Base-by-base conservation (phyloP, 2,329 filamentous ascomycete species). In the Clonostachys solani region DNA sequence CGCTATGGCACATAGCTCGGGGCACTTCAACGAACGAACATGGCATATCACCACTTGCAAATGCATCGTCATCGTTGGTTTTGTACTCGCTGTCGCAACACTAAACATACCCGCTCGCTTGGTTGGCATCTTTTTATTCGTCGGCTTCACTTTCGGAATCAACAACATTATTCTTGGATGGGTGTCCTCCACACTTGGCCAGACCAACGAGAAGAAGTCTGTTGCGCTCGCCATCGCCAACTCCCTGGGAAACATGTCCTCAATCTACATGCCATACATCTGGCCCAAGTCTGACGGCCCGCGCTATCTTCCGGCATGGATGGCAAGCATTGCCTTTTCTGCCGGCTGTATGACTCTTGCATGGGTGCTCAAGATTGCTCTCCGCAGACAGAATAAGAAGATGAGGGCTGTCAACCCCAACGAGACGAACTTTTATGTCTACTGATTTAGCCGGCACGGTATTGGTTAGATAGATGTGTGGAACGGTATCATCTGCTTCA, bases 21-120 rank as follows among this genome's bases (percentile, higher is more conserved):
- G 70, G 5, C 60, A 59, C 8, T 62, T 67, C 55, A 68, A 72
- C 49, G 69, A 73, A 50, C 59, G 68, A 19, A 71, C 68, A 4
- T 72, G 66, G 62, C 69, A 73, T 47, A 69, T 71, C 40, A 71
- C 67, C 2, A 56, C 62, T 2, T 66, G 65, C 38, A 72, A 71
- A 44, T 48, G 60, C 4, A 55, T 65, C 9, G 71, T 69, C 1
- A 55, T 69, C 4, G 50, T 69, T 9, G 70, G 70, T 0, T 73
- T 73, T 49, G 53, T 67, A 5, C 49, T 54, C 5, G 56, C 60
- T 4, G 50, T 52, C 8, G 47, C 55, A 1, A 60, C 60, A 0
- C 44, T 57, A 8, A 59, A 61, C 33, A 52, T 55, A 2, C 56
- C 50, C 5, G 60, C 52, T 1, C 55, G 62, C 23, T 65, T 64